Evolutionary conservation across 495 filamentous ascomycete species (phyloP), one percentile per base, ranked within the genome.

Genomic region (Trichoderma virens): DNA sequence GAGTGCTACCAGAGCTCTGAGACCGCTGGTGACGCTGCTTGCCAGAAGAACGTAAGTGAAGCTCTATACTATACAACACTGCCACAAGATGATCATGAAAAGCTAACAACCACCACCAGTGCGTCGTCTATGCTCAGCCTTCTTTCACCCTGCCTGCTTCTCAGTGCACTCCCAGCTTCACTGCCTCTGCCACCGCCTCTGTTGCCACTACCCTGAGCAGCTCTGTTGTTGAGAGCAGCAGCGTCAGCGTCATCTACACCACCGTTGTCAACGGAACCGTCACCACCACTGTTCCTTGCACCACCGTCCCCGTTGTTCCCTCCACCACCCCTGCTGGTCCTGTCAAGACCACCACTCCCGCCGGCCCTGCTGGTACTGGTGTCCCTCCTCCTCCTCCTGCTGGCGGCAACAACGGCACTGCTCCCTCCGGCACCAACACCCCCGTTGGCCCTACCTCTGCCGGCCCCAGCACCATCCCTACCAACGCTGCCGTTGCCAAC

Each of bases 1-100:
- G 67, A 61, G 30, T 75, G 73, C 71, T 72, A 47, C 39, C 69
- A 74, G 64, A 47, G 60, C 45, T 62, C 64, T 28, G n/a, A 41
- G 25, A 45, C 18, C 6, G 61, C 51, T 51, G 73, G 73, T 59
- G 66, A 73, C 38, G 73, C 72, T 43, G 71, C 71, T 38, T 75
- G 73, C 63, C 70, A 72, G 66, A 75, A 73, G 70, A 74, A 75
- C 70, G 51, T 56, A 56, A 2, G 51, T 56, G 13, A n/a, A n/a
- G n/a, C 8, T 20, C 18, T 0, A 8, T 11, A 9, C 9, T n/a
- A 54, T 25, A 7, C 20, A 3, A 14, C 2, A 0, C 51, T 31
- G 11, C 28, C 3, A 5, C 51, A 3, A 35, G 4, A 35, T 56
- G 51, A 14, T 30, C 5, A 6, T 25, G 13, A 27, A 3, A 56